Evolutionary conservation across 2,329 filamentous ascomycete genomes (phyloP).

Genomic region (Tolypocladium album): DNA sequence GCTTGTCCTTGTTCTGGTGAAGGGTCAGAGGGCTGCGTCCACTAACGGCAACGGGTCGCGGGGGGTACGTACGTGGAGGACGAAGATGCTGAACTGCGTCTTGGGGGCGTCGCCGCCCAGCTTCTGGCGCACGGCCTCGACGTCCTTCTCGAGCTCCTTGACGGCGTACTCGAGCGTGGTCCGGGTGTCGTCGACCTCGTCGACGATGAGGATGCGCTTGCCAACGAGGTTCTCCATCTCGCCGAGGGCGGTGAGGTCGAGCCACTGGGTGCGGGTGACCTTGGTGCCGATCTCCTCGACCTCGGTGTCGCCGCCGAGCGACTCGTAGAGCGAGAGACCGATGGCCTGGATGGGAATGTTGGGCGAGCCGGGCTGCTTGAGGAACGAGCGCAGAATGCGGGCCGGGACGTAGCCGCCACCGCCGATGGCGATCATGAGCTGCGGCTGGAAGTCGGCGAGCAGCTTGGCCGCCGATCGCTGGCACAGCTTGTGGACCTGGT

Average conservation of each 20-base stretch:
- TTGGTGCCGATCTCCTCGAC: conserved; percentile 76
- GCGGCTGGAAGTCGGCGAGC: conserved; percentile 76
- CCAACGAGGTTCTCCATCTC: conserved; percentile 84
- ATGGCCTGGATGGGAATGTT: conserved; percentile 99
- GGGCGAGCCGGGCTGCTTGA: conserved; percentile 73
- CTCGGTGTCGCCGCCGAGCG: conserved; percentile 49
- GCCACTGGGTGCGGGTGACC: conserved; percentile 96
- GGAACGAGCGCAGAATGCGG: conserved; percentile 92
- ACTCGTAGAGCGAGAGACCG: conserved; percentile 92
- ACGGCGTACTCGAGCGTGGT: conserved; percentile 93
- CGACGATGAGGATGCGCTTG: conserved; percentile 85
- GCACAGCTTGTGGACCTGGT: conserved; percentile 92
- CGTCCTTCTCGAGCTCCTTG: conserved; percentile 88
- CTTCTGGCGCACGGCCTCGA: conserved; percentile 66
- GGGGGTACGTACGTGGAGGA: conserved; percentile 63
- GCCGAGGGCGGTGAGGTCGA: conserved; percentile 72
- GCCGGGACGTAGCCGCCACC: conserved; percentile 96
- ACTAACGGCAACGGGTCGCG: no score
- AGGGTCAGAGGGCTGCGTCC: neutral
- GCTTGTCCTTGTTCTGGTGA: conserved; percentile 84
- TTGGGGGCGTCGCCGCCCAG: conserved; percentile 53
- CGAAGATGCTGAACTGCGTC: conserved; percentile 90
- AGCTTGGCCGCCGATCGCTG: conserved; percentile 74
- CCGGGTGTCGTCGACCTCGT: conserved; percentile 91
- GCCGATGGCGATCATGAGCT: conserved; percentile 97